phyloP scores from a whole-genome alignment of 331 rosid species.

The Acacia pycnantha region DNA sequence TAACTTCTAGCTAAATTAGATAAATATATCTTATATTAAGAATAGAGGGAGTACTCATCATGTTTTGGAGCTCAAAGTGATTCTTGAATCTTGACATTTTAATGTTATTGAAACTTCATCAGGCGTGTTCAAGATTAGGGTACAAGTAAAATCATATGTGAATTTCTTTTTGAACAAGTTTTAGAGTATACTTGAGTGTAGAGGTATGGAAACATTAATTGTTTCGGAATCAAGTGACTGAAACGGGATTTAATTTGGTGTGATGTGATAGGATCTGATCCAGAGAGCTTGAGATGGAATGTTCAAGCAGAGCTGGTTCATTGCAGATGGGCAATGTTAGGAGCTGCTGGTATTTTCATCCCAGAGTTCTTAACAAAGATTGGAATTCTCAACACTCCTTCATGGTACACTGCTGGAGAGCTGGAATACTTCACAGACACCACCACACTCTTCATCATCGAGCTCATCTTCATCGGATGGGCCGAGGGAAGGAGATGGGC shows the following conservation, averaged over 20 bases:
- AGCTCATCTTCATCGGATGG: conserved; percentile 70
- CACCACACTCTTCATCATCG: conserved; percentile 63
- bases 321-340: conserved; percentile 84
- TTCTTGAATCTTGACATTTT: neutral
- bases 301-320: conserved; percentile 64
- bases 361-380: conserved; percentile 73
- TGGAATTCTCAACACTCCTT: conserved; percentile 65
- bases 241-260: conserved; percentile 14
- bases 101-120: neutral
- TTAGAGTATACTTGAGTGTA: neutral
- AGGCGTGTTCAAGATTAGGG: neutral
- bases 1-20: too few species aligned
- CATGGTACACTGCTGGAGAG: conserved; percentile 77
- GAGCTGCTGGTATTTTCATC: conserved; percentile 79
- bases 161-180: neutral
- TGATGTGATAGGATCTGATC: conserved; percentile 56
- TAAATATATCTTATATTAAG: too few species aligned
- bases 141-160: neutral
- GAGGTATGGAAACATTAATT: neutral
- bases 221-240: neutral
- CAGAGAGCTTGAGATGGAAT: conserved; percentile 71
- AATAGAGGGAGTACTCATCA: neutral
- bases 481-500: conserved; percentile 84
- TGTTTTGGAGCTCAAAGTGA: too few species aligned
- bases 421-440: conserved; percentile 72